phyloP scores from a whole-genome alignment of 2,329 filamentous ascomycete genomes.

The Aspergillus nomiae region DNA sequence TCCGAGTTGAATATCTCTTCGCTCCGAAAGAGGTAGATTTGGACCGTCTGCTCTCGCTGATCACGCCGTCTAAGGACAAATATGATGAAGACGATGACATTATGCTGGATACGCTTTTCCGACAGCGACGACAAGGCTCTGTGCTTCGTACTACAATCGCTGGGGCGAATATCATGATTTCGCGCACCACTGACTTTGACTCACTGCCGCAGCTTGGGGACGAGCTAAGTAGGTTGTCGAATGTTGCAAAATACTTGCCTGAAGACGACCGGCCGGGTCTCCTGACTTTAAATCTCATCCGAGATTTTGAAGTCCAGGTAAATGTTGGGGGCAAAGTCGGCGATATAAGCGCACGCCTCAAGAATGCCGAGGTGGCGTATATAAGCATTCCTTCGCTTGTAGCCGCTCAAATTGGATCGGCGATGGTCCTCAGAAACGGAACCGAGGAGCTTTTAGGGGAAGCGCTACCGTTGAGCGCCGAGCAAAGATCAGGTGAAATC shows the following conservation, averaged over 20 bases:
- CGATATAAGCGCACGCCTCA: constrained; percentile 57
- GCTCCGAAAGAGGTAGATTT: constrained; percentile 78
- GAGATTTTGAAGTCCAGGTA: constrained; percentile 62
- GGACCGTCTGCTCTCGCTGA: constrained; percentile 76
- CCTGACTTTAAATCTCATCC: constrained; percentile 70
- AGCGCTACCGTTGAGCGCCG: constrained; percentile 45
- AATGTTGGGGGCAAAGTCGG: constrained; percentile 72
- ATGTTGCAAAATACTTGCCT: constrained; percentile 89
- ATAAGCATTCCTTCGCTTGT: constrained; percentile 82
- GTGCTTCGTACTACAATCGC: constrained; percentile 73
- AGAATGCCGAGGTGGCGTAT: constrained; percentile 71
- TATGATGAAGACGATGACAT: constrained; percentile 92
- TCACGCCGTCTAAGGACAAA: constrained; percentile 88
- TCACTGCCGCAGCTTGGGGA: constrained; percentile 71
- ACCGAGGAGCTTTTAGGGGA: constrained; percentile 72
- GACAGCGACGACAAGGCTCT: constrained; percentile 82
- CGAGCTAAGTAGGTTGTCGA: constrained; percentile 80
- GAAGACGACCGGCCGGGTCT: constrained; percentile 93
- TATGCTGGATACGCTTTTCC: constrained; percentile 84
- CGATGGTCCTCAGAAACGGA: constrained; percentile 65
- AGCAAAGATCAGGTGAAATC: constrained; percentile 16
- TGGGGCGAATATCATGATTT: constrained; percentile 63
- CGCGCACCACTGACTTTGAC: constrained; percentile 65
- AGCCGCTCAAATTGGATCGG: constrained; percentile 69
- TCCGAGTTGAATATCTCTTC: constrained; percentile 71